Conservation (phyloP, 1,139 yeast species). For the Blastobotrys elegans region DNA sequence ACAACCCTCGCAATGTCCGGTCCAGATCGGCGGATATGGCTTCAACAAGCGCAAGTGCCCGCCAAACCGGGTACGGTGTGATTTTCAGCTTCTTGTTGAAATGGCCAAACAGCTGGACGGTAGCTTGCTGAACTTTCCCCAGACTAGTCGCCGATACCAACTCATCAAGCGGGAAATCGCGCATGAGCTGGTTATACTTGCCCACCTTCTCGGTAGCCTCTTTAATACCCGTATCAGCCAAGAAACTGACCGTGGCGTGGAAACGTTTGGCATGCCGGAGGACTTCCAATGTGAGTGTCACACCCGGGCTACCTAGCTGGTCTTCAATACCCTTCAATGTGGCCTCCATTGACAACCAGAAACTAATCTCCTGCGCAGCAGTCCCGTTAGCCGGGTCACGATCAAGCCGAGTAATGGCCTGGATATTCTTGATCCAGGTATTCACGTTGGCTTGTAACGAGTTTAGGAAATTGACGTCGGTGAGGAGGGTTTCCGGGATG, state of each 20-base stretch:
- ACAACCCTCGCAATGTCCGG: conserved; percentile 16
- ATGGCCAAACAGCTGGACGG: conserved; percentile 53
- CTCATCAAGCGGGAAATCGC: conserved; percentile 66
- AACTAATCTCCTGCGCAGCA: conserved; percentile 65
- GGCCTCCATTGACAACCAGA: conserved; percentile 72
- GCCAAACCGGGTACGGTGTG: conserved; percentile 57
- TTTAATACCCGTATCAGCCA: conserved; percentile 65
- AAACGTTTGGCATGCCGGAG: conserved; percentile 70
- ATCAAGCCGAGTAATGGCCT: conserved; percentile 49
- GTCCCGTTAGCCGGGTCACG: conserved; percentile 53
- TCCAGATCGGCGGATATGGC: conserved; percentile 45
- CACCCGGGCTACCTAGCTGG: conserved; percentile 54
- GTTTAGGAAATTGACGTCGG: conserved; percentile 58
- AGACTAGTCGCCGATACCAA: conserved; percentile 48
- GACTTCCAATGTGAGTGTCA: conserved; percentile 55
- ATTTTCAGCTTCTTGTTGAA: conserved; percentile 55
- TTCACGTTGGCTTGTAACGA: conserved; percentile 62
- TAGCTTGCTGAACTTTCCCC: conserved; percentile 42
- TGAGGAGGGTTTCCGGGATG: conserved; percentile 36
- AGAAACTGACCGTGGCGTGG: conserved; percentile 69
- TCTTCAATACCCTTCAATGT: conserved; percentile 53
- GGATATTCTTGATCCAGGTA: conserved; percentile 66
- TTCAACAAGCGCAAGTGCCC: conserved; percentile 63
- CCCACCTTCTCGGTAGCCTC: conserved; percentile 51
- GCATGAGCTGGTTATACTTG: conserved; percentile 56